These are phyloP conservation scores for Amanita inopinata DNA, from an alignment of 768 basidiomycete genomes.

Conservation along the genomic window DNA sequence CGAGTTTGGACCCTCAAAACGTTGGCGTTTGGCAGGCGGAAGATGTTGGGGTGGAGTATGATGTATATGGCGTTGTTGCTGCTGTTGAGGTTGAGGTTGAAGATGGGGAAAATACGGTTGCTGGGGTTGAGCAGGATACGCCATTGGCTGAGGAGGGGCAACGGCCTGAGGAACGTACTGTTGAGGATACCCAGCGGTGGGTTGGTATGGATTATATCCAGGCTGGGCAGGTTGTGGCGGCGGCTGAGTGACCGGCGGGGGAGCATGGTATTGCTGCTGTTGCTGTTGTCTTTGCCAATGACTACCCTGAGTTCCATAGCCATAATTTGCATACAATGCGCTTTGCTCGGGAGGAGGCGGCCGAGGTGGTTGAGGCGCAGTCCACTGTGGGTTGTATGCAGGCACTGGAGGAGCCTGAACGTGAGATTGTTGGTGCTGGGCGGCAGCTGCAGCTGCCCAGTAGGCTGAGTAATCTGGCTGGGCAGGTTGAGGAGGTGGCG, in stretches of 20 bases:
- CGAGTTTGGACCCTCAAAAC: slow-evolving; percentile 72
- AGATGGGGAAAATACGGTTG: slow-evolving; percentile 37
- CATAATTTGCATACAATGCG: slow-evolving; percentile 85
- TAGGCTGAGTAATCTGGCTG: slow-evolving; percentile 73
- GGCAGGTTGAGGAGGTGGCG: slow-evolving; percentile 56
- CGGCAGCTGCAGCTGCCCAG: slow-evolving; percentile 55
- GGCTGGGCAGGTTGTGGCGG: slow-evolving; percentile 49
- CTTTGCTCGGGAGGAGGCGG: slow-evolving; percentile 66
- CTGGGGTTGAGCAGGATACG: slow-evolving; percentile 37
- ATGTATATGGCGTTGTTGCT: slow-evolving; percentile 40
- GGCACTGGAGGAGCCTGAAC: slow-evolving; percentile 39
- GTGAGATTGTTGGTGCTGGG: slow-evolving; percentile 36
- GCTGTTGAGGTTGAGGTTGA: slow-evolving; percentile 34
- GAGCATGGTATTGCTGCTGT: slow-evolving; percentile 43
- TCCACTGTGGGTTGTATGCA: slow-evolving; percentile 61
- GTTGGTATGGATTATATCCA: slow-evolving; percentile 71
- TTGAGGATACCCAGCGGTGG: slow-evolving; percentile 51
- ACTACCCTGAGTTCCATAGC: slow-evolving; percentile 64
- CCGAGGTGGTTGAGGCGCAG: slow-evolving; percentile 49
- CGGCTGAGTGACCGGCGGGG: slow-evolving; percentile 44
- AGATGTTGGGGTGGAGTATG: slow-evolving; percentile 69
- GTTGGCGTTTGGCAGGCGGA: slow-evolving; percentile 88
- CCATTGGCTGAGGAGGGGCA: slow-evolving; percentile 41
- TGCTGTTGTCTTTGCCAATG: slow-evolving; percentile 63
- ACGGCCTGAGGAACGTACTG: slow-evolving; percentile 58